Evolutionary conservation across 2,329 filamentous ascomycete species (phyloP), one percentile per base, ranked within the genome.

Genomic region (Colletotrichum sp.): DNA sequence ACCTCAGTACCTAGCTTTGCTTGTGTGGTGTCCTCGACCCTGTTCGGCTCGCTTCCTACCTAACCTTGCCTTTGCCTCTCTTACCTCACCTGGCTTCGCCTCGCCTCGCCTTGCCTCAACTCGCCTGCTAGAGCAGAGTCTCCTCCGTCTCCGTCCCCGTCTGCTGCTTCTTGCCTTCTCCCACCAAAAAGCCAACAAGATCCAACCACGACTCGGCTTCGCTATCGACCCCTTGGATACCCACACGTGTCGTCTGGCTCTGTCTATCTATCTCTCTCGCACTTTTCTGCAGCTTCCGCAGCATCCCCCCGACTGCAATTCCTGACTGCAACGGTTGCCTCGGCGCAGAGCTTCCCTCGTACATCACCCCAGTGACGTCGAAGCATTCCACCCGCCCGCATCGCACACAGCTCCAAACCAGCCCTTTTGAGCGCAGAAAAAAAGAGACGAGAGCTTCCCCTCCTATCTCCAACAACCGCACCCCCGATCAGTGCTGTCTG

Each of bases 331-430:
- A 71, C 58, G n/a, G 58, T 71, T 71, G 38, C 58, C 43, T 34
- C 68, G 59, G 68, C 59, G 68, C 68, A 64, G 59, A 71, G 68
- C 68, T 71, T 48, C 56, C 67, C 58, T 69, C 67, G 30, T 70
- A 52, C 73, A 75, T 75, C 73, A 75, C 73, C 70, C 69, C 55
- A 61, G 73, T 75, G 73, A 75, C 73, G 73, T 75, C 63, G 63
- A 73, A 73, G 56, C 70, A 75, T 73, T 75, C 70, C 70, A 68
- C 73, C 63, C 32, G 62, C 69, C 62, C 56, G 68, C 71, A 58
- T 32, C 70, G 70, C 73, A 73, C 58, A 55, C 36, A 73, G 63
- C 34, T 64, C 69, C 63, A 75, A 69, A 43, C 55, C 64, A 34
- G 26, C 18, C 32, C 34, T 34, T 64, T 74, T 61, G 61, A 63